Conservation (phyloP, 305 asterid genomes). For the Fraxinus sp. region DNA sequence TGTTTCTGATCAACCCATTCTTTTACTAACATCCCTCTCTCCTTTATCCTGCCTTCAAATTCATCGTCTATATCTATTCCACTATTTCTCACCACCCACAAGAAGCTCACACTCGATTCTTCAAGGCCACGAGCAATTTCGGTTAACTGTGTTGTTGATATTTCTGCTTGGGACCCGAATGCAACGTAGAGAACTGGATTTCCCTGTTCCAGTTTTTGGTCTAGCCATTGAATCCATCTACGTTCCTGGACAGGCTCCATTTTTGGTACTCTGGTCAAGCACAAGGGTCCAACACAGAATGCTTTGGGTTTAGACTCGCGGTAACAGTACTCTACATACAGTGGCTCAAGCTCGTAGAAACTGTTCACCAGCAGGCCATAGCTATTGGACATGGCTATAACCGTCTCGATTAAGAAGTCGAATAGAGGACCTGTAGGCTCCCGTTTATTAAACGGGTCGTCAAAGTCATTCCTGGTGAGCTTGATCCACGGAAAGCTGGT, state of each 20-base stretch:
- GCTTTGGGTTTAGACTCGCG: slow-evolving; percentile 1
- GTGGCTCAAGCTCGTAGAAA: slow-evolving; percentile 49
- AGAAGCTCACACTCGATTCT: slow-evolving; percentile 40
- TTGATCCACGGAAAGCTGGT: slow-evolving; percentile 43
- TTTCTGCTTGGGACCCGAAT: slow-evolving; percentile 68
- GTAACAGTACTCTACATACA: slow-evolving; percentile 30
- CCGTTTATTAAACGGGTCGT: slow-evolving; percentile 20
- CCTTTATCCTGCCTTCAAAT: slow-evolving; percentile 21
- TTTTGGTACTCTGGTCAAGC: slow-evolving; percentile 31
- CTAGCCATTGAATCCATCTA: slow-evolving; percentile 57
- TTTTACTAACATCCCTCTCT: slow-evolving; percentile 35
- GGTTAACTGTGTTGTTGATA: slow-evolving; percentile 38
- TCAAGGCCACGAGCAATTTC: slow-evolving; percentile 57
- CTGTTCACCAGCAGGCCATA: slow-evolving; percentile 48
- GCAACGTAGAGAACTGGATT: slow-evolving; percentile 50
- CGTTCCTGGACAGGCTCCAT: slow-evolving; percentile 5
- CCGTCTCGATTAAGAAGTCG: slow-evolving; percentile 33
- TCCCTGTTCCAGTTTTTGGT: slow-evolving; percentile 30
- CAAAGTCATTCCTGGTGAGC: slow-evolving; percentile 52
- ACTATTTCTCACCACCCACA: slow-evolving; percentile 51
- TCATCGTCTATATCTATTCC: neutral
- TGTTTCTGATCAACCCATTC: slow-evolving; percentile 50
- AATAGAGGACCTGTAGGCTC: slow-evolving; percentile 39
- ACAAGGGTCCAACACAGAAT: slow-evolving; percentile 59
- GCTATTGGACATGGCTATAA: slow-evolving; percentile 27